Base-by-base conservation (phyloP, 2,329 filamentous ascomycete species). In the Colletotrichum spaethianum region DNA sequence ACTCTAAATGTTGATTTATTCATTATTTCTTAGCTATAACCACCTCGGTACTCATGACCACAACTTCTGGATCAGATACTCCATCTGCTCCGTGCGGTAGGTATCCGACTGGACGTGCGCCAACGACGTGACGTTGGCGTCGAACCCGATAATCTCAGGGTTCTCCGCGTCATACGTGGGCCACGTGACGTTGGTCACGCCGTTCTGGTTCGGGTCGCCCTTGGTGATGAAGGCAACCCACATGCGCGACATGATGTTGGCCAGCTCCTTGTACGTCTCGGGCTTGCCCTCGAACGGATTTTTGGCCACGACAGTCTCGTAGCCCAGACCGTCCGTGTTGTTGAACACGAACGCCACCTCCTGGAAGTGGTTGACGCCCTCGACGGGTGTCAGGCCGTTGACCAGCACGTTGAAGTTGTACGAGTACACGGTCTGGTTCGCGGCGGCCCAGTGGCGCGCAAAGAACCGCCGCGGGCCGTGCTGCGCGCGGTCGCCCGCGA, bases 381-480 rank as follows among this genome's bases (percentile, higher is more conserved):
- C 55, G 38, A 63, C 55, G 20, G 75, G 72, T 28, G 67, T 40
- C 60, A 74, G 42, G 28, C 74, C 74, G 62, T 73, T 72, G 62
- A 74, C 73, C 5, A 73, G 63, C 12, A 85, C 83, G 68, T 87
- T 81, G 74, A 86, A 87, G 46, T 83, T 80, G 79, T 87, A 88
- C 63, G 86, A 88, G 82, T 90, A 92, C 9, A 88, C 87, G 26
- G 86, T 82, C 2, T 89, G 76, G 18, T 82, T 80, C 38, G 82
- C 79, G 12, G 80, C 80, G 16, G 87, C 82, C 86, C 87, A 90
- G 1, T 82, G 82, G 75, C 89, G 81, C 69, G 86, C 87, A 3
- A 87, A 84, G 36, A 85, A 82, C 3, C 90, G 85, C 5, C 90
- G 85, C 31, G 86, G 85, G 3, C 86, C 86, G 70, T 90, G 88